These are phyloP conservation scores for Aspergillus sp. DNA, from an alignment of 2,329 filamentous ascomycete genomes.

Conservation along the genomic window DNA sequence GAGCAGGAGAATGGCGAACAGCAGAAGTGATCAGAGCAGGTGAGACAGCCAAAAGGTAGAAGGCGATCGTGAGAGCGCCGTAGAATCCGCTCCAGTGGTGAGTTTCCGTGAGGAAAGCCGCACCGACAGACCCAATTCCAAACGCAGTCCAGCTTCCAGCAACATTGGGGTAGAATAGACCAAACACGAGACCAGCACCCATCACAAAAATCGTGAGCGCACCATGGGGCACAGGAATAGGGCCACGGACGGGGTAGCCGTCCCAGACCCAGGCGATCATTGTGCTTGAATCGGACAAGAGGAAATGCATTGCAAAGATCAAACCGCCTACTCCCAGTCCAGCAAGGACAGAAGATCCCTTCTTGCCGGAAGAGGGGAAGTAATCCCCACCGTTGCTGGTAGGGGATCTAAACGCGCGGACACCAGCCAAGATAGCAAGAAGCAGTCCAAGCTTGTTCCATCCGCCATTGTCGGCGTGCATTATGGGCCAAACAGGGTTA, in stretches of 20 bases:
- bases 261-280: slow-evolving; percentile 99
- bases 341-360: slow-evolving; percentile 69
- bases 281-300: slow-evolving; percentile 94
- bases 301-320: slow-evolving; percentile 85
- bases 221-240: slow-evolving; percentile 84
- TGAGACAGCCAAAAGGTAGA: slow-evolving; percentile 79
- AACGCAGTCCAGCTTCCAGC: slow-evolving; percentile 78
- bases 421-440: slow-evolving; percentile 71
- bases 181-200: slow-evolving; percentile 74
- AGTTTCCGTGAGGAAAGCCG: slow-evolving; percentile 72
- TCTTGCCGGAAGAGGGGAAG: slow-evolving; percentile 53
- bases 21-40: slow-evolving; percentile 74
- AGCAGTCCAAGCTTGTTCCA: slow-evolving; percentile 83
- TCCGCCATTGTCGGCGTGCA: slow-evolving; percentile 85
- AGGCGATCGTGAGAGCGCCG: slow-evolving; percentile 71
- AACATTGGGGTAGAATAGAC: slow-evolving; percentile 70
- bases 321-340: slow-evolving; percentile 78
- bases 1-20: slow-evolving; percentile 71
- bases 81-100: slow-evolving; percentile 88
- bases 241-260: slow-evolving; percentile 86
- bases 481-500: slow-evolving; percentile 94
- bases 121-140: slow-evolving; percentile 74
- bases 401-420: slow-evolving; percentile 70
- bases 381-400: slow-evolving; percentile 53
- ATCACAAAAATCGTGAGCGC: slow-evolving; percentile 84